Base-by-base conservation (phyloP, 1,139 yeast species). In the Suhomyces wounanorum region DNA sequence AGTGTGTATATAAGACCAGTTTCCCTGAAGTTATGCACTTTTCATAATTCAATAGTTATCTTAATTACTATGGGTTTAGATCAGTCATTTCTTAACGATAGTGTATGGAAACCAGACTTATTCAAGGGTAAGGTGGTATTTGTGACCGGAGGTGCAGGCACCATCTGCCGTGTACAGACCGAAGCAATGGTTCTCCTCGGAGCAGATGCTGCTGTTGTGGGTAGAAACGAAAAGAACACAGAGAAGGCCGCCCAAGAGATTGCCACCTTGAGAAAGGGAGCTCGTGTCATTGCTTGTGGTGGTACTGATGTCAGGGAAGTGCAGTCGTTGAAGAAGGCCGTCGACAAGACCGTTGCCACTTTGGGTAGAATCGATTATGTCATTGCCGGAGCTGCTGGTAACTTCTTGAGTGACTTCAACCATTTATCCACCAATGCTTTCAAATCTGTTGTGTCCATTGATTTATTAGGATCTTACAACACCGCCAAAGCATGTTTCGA, bases 401-500 rank as follows among this genome's bases (percentile, higher is more conserved):
- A 65, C 59, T 64, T 65, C 48, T 50, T 64, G 45, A 51, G 62
- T 21, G 68, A 65, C 53, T 65, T 64, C 57, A 64, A 65, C 57
- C 68, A 65, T 52, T 59, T 65, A 50, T 62, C 66, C 17, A 44
- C 62, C 40, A 65, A 65, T 48, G 68, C 67, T 3, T 65, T 65
- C 60, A 61, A 61, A 55, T 54, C 64, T 21, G 68, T 65, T 46
- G 59, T 65, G 3, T 54, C 56, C 44, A 64, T 92, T 55, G 98
- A 92, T 67, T 72, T 91, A 48, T 68, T 90, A 38, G 98, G 97
- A 1, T 85, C 96, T 9, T 90, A 77, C 73, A 91, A 91, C 67
- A 88, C 97, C 1, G 88, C 83, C 49, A 91, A 91, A 72, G 68
- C 68, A 26, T 52, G 60, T 9, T 65, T 63, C 43, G 59, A 56